Base-by-base conservation (phyloP, 768 basidiomycete genomes). In the Galerina marginata region DNA sequence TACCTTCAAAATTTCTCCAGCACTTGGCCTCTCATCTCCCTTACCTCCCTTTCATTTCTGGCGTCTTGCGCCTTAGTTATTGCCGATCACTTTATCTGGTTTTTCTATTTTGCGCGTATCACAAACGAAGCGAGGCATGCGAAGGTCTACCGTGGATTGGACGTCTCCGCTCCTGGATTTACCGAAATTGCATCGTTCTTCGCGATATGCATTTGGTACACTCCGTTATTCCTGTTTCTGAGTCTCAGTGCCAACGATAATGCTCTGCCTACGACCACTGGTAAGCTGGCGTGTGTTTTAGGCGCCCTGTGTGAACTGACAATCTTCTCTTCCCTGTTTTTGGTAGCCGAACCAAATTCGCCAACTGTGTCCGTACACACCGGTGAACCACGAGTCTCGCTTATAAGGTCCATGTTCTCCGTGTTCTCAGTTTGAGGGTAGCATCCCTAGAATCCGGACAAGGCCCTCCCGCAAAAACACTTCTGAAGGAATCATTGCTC, bases 241-340 rank as follows among this genome's bases (percentile, higher is more conserved):
- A 96, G 95, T 69, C 79, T 99, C 54, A 96, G 93, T 62, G 96
- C 97, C 14, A 99, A 98, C 64, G 97, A 99, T 72, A 94, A 99
- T 68, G 93, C 96, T 2, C 82, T 99, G 14, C 97, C 97, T 5
- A 81, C 81, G 23, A 83, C 88, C n/a, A 72, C 83, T 29, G 79
- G 87, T 86, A 69, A 60, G 70, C 65, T 38, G 4, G 9, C 40
- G 36, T 57, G 7, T 44, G 36, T 6, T 5, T 6, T 6, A 56
- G 36, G 20, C 33, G 23, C 57, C 44, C 1, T 16, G 1, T 15
- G 23, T n/a, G 11, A 39, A 36, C 33, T 59, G 14, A 43, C 7
- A 33, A 33, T 4, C 29, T 33, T 33, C 50, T 39, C 26, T 58
- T 50, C 37, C 37, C 48, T 48, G 40, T 10, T 48, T 48, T 29